Conservation (phyloP, 1,284 basidiomycete genomes). For the Cystobasidium sp. region DNA sequence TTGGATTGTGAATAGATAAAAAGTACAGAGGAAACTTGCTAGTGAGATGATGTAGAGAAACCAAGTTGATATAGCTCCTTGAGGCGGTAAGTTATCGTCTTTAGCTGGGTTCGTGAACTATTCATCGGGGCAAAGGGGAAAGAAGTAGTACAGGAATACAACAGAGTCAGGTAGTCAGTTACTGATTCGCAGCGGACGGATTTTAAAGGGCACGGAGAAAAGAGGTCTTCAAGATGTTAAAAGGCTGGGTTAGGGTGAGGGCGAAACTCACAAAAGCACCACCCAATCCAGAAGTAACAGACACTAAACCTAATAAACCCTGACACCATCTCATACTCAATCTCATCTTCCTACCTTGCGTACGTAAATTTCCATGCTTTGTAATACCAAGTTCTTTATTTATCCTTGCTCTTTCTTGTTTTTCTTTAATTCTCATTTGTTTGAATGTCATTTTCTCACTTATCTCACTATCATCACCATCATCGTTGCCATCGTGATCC, state of each 20-base stretch:
- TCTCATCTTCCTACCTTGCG: slow-evolving; percentile 10
- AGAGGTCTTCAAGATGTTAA: background rate
- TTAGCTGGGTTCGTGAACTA: slow-evolving; percentile 23
- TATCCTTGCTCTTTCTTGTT: slow-evolving; percentile 18
- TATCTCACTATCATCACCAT: background rate
- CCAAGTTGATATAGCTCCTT: slow-evolving; percentile 30
- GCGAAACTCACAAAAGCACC: slow-evolving; percentile 28
- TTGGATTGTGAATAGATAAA: slow-evolving; percentile 20
- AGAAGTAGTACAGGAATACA: background rate
- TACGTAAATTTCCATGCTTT: slow-evolving; percentile 14
- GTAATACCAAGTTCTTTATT: slow-evolving; percentile 30
- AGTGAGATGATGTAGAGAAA: slow-evolving; percentile 30
- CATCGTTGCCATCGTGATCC: background rate
- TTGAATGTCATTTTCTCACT: slow-evolving; percentile 33
- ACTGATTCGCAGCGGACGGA: background rate
- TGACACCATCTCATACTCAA: slow-evolving; percentile 26
- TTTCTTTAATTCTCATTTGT: slow-evolving; percentile 21
- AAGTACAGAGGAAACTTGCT: slow-evolving; percentile 7
- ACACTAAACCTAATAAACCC: slow-evolving; percentile 10
- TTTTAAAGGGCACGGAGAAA: background rate
- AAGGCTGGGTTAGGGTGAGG: background rate
- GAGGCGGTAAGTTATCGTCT: slow-evolving; percentile 13
- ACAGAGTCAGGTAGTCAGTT: background rate
- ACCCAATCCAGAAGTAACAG: slow-evolving; percentile 25
- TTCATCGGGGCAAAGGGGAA: background rate